phyloP scores from a whole-genome alignment of 495 filamentous ascomycete genomes.

The Monascus purpureus region DNA sequence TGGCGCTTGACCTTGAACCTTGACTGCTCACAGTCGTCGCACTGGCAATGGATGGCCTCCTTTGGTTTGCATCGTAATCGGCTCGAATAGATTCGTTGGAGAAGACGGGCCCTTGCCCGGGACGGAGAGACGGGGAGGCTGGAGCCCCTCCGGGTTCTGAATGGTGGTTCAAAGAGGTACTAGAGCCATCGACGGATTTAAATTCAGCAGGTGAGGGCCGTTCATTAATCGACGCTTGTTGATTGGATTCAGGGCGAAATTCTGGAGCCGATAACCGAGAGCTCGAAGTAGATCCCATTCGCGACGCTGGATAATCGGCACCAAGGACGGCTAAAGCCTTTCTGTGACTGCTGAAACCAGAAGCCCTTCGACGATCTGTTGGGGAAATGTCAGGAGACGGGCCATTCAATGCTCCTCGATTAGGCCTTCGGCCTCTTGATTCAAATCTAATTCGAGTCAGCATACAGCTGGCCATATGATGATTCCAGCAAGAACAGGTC shows the following conservation, averaged over 20 bases:
- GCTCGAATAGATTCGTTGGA: conserved; percentile 56
- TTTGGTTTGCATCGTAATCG: conserved; percentile 53
- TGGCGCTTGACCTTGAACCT: conserved; percentile 68
- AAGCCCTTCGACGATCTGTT: conserved; percentile 27
- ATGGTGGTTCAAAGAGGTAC: conserved; percentile 30
- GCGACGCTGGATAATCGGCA: conserved; percentile 14
- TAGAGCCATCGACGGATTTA: conserved; percentile 19
- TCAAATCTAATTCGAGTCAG: conserved; percentile 10
- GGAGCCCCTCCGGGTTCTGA: conserved; percentile 36
- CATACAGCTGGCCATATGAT: not conserved
- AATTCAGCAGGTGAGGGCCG: conserved; percentile 17
- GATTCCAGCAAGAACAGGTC: not conserved
- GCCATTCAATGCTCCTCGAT: conserved; percentile 11
- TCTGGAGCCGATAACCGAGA: conserved; percentile 17
- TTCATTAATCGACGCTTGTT: conserved; percentile 23
- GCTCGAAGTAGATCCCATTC: conserved; percentile 11
- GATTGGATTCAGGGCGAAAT: conserved; percentile 11
- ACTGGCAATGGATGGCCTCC: conserved; percentile 82
- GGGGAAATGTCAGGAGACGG: conserved; percentile 31
- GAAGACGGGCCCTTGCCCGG: conserved; percentile 44
- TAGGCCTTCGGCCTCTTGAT: conserved; percentile 6
- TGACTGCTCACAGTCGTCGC: conserved; percentile 79
- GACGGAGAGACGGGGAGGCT: conserved; percentile 51
- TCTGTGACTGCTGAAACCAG: conserved; percentile 24
- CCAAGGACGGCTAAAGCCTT: conserved; percentile 24